Base-by-base conservation (phyloP, 768 basidiomycete genomes). In the Mycena belliarum region DNA sequence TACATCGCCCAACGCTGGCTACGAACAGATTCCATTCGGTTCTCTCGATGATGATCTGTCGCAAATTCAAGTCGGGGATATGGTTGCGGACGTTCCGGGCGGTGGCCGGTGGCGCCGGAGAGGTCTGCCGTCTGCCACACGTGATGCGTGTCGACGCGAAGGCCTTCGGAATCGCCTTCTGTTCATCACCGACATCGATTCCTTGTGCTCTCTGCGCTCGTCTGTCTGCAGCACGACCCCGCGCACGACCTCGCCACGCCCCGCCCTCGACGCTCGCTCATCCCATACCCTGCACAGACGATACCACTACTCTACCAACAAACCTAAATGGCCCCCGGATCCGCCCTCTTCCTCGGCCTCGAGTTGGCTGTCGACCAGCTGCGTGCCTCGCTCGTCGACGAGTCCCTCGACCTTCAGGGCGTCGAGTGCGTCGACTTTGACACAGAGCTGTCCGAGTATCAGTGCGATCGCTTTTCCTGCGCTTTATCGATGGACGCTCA, bases 341-440 rank as follows among this genome's bases (percentile, higher is more conserved):
- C 76, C 37, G 70, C 79, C n/a, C 81, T 90, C 64, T 94, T 93
- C 74, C 84, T 95, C 40, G 93, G 92, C 57, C 81, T 95, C 69
- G 91, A 93, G 76, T 82, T 94, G 52, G 87, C 89, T 4, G 87
- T 87, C 33, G 92, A 93, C 78, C 88, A 92, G 73, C 75, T 93
- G 42, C 83, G 90, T 47, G 92, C 90, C 42, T 86, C 89, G 48
- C 82, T 95, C 63, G 85, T 95, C 58, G 92, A 94, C 68, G 89
- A 91, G 68, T 84, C 82, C 57, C 79, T 93, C 52, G 91, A 92
- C 68, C 79, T 93, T 48, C 84, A 93, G 23, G 91, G 88, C 18
- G 88, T 91, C 29, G 91, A 93, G 69, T 81, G 81, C 55, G 85
- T 93, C 46, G 90, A 93, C 70, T 93, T 93, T 73, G 92, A 93